These are phyloP conservation scores for Ceratocystis diversiconidia DNA, from an alignment of 2,329 filamentous ascomycete species.

Conservation along the genomic window DNA sequence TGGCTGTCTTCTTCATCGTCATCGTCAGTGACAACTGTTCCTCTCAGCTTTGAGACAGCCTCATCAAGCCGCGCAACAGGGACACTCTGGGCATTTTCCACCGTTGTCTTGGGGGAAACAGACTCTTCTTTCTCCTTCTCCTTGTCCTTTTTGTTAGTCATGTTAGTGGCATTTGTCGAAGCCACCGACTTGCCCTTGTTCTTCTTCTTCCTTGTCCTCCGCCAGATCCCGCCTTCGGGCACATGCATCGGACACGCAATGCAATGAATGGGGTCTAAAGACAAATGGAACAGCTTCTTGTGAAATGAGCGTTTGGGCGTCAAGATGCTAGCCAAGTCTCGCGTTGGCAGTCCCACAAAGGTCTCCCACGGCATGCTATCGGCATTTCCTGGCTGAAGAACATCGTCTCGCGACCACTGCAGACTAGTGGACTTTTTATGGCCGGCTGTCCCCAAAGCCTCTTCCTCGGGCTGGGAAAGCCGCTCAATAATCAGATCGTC, in stretches of 20 bases:
- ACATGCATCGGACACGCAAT: conserved; percentile 75
- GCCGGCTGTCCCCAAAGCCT: conserved; percentile 21
- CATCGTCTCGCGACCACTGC: conserved; percentile 27
- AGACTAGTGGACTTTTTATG: conserved; percentile 20
- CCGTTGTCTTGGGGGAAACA: conserved; percentile 12
- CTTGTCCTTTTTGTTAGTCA: background rate
- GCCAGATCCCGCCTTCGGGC: conserved; percentile 63
- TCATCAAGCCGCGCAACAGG: background rate
- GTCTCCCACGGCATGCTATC: conserved; percentile 55
- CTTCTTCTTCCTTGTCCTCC: conserved; percentile 33
- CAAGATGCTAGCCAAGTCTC: conserved; percentile 65
- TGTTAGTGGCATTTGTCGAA: conserved; percentile 21
- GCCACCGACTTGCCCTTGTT: conserved; percentile 26
- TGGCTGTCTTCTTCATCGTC: conserved; percentile 17
- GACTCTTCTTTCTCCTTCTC: conserved; percentile 11
- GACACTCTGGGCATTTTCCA: background rate
- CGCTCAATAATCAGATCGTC: conserved; percentile 40
- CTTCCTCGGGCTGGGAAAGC: conserved; percentile 28
- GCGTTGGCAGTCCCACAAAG: conserved; percentile 58
- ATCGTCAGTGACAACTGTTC: conserved; percentile 20
- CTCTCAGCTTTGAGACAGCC: conserved; percentile 14
- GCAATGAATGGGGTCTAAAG: conserved; percentile 64
- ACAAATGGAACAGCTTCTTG: conserved; percentile 70
- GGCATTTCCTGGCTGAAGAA: conserved; percentile 36
- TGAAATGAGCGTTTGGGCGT: conserved; percentile 63